Conservation (phyloP, 2,329 filamentous ascomycete species). For the Sporothrix phasma region DNA sequence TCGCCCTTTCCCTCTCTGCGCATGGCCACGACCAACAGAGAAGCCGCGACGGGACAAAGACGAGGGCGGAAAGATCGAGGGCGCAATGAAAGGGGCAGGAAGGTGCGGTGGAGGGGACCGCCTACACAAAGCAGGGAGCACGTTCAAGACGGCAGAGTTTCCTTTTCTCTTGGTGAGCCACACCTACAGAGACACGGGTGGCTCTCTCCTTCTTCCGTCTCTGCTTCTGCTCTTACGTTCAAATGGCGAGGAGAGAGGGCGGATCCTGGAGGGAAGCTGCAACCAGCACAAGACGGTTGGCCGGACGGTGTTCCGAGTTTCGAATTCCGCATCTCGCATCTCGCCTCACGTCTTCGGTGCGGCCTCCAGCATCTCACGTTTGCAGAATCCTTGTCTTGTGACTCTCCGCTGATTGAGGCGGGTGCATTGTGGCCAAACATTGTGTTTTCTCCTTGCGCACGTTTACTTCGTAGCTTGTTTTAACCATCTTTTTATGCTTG, state of each 20-base stretch:
- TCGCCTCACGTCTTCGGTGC: too few relatives aligned
- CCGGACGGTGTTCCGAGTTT: background rate
- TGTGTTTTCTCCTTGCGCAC: background rate
- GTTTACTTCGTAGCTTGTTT: background rate
- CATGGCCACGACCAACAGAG: background rate
- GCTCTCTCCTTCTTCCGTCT: background rate
- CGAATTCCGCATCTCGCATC: background rate
- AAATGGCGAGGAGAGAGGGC: background rate
- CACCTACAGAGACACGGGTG: background rate
- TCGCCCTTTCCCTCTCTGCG: background rate
- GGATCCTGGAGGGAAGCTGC: background rate
- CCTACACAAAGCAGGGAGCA: background rate
- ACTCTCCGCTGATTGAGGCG: background rate
- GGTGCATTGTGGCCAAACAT: background rate
- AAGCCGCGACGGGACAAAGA: conserved; percentile 3
- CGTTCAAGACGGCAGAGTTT: background rate
- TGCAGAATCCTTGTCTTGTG: background rate
- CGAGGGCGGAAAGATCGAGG: background rate
- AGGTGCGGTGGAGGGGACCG: background rate
- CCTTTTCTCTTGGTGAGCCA: background rate
- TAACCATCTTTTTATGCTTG: conserved; percentile 8
- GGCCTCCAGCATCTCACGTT: background rate
- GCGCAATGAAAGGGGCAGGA: background rate
- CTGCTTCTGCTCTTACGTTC: background rate
- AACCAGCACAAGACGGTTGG: background rate